These are phyloP conservation scores for Alnus rubra DNA, from an alignment of 306 rosid species.

Conservation along the genomic window DNA sequence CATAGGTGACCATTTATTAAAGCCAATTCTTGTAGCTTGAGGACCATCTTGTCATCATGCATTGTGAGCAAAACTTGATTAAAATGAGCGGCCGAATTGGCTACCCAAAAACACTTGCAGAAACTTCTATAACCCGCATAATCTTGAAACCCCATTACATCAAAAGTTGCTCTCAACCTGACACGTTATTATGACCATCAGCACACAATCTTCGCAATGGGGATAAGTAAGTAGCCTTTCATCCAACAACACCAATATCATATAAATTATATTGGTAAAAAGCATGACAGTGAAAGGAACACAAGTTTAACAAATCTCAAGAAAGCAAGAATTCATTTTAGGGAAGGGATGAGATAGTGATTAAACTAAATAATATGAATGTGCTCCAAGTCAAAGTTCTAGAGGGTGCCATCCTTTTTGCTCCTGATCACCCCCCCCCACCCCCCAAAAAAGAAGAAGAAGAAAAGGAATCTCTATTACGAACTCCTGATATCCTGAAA, in stretches of 20 bases:
- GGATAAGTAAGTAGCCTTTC: not conserved
- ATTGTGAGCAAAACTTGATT: not conserved
- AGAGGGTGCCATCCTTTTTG: not conserved
- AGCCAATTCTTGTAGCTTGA: not conserved
- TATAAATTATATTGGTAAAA: not conserved
- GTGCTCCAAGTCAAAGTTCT: not conserved
- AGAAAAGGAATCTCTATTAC: not conserved
- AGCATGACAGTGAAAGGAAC: not conserved
- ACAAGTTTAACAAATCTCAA: not conserved
- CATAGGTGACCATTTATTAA: not conserved
- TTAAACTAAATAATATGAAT: not conserved
- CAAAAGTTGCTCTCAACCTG: not conserved
- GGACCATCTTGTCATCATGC: slow-evolving; percentile 2
- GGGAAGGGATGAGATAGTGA: not conserved
- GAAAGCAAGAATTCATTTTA: not conserved
- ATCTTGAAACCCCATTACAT: not conserved
- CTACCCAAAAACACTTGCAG: not conserved
- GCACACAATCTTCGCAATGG: not conserved
- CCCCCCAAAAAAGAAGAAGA: not conserved
- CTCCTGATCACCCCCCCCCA: not conserved
- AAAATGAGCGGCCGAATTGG: not conserved
- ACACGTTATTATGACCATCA: not conserved
- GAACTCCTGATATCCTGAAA: not conserved
- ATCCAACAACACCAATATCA: not conserved
- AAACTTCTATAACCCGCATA: not conserved